A percentile compares a stretch with the other conserved stretches of the same genome.
phyloP scores from a whole-genome alignment of 106 monocot genomes.

The Allium fistulosum region DNA sequence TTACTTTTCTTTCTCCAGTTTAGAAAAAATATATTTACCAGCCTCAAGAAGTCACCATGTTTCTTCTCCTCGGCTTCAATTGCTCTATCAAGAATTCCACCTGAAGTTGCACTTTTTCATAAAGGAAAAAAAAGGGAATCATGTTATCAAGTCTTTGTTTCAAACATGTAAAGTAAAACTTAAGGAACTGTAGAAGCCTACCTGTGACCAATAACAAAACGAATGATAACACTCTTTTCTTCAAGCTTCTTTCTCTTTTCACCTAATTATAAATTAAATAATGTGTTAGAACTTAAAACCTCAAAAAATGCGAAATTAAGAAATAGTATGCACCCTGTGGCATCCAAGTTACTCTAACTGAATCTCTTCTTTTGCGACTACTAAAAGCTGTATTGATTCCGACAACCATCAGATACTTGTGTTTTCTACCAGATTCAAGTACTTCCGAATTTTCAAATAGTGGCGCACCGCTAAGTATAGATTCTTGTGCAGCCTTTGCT shows the following conservation, averaged over 20 bases:
- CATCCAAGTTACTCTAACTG: conserved; percentile 88
- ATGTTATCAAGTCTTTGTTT: too few relatives aligned
- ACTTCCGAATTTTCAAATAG: conserved; percentile 34
- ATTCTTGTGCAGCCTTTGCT: conserved; percentile 77
- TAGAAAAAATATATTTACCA: conserved; percentile 18
- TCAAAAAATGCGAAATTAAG: neutral
- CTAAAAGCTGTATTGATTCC: conserved; percentile 97
- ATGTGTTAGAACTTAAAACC: neutral
- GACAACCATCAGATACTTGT: conserved; percentile 84
- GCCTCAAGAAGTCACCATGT: conserved; percentile 75
- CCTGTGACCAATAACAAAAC: conserved; percentile 74
- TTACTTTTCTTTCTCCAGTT: neutral
- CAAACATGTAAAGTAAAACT: too few relatives aligned
- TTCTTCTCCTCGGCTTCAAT: conserved; percentile 71
- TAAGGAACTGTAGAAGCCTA: conserved; percentile 4
- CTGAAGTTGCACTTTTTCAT: conserved; percentile 58
- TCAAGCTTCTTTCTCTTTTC: conserved; percentile 64
- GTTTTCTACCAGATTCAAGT: conserved; percentile 20
- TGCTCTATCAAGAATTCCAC: conserved; percentile 69
- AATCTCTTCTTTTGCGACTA: conserved; percentile 92
- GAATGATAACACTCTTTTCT: conserved; percentile 66
- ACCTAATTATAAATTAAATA: conserved; percentile 20
- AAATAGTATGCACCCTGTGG: conserved; percentile 53
- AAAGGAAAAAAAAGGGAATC: too few relatives aligned
- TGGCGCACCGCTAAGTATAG: conserved; percentile 73